Conservation (phyloP, 371 early-diverging fungal species). For the Coemansia sp. region DNA sequence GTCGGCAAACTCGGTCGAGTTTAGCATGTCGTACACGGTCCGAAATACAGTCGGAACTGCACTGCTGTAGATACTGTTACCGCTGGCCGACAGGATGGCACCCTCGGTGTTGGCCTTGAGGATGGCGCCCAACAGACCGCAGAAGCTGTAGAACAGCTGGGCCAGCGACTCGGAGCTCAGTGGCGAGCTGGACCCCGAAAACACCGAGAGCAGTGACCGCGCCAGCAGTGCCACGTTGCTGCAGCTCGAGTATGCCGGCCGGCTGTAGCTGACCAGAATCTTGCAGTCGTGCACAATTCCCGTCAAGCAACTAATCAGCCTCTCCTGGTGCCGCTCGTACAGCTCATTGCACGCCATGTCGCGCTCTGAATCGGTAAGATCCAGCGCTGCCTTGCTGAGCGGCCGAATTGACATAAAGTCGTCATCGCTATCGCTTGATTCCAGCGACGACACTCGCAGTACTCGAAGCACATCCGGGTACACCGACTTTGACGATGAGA, state of each 20-base stretch:
- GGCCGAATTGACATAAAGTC: not conserved
- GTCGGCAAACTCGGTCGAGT: constrained; percentile 36
- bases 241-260: constrained; percentile 37
- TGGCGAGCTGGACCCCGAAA: constrained; percentile 9
- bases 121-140: constrained; percentile 35
- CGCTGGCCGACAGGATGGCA: not conserved
- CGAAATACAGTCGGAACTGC: constrained; percentile 27
- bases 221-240: constrained; percentile 28
- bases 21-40: constrained; percentile 44
- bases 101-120: constrained; percentile 25
- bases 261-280: constrained; percentile 31
- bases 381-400: not conserved
- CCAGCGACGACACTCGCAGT: constrained; percentile 11
- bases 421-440: constrained; percentile 1
- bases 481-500: constrained; percentile 25
- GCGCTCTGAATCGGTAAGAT: constrained; percentile 21
- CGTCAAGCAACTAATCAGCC: constrained; percentile 20
- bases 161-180: constrained; percentile 31
- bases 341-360: constrained; percentile 42
- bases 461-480: constrained; percentile 21
- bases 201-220: constrained; percentile 24
- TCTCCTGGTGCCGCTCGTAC: constrained; percentile 24
- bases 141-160: constrained; percentile 38
- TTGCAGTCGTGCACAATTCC: constrained; percentile 33
- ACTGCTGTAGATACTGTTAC: constrained; percentile 15